phyloP scores from a whole-genome alignment of 768 basidiomycete genomes.

The Mycena galericulata region DNA sequence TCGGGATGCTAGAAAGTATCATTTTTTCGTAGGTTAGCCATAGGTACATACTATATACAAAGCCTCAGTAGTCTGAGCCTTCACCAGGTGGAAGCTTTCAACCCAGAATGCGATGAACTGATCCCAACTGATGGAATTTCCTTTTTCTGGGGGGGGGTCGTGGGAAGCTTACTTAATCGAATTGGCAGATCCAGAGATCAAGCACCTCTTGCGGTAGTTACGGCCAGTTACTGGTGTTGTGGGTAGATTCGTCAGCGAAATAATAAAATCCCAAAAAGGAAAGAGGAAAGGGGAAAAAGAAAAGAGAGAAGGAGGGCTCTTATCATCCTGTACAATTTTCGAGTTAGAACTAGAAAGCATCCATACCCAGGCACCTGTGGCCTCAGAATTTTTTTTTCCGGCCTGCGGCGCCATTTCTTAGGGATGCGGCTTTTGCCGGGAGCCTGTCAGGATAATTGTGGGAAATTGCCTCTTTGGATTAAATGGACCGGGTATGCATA shows the following conservation, averaged over 20 bases:
- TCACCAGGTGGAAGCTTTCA: no score
- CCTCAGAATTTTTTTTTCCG: background rate
- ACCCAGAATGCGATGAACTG: no score
- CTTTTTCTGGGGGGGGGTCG: no score
- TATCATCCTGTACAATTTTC: background rate
- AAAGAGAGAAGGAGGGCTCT: background rate
- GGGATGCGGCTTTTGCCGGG: background rate
- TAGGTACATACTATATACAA: no score
- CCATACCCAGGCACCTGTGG: background rate
- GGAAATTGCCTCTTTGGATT: constrained; percentile 20
- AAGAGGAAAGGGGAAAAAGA: background rate
- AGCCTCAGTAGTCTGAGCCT: no score
- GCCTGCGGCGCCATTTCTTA: constrained; percentile 5
- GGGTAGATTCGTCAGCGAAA: constrained; percentile 3
- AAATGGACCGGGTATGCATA: constrained; percentile 9
- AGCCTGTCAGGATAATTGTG: constrained; percentile 14
- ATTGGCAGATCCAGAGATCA: no score
- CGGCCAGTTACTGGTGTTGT: constrained; percentile 13
- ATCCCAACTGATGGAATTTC: no score
- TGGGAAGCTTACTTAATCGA: no score
- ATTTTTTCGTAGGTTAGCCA: no score
- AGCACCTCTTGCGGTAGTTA: no score
- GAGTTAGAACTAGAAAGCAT: background rate
- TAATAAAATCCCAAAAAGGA: constrained; percentile 10
- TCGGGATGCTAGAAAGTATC: no score